These are phyloP conservation scores for Usnea hakonensis DNA, from an alignment of 495 filamentous ascomycete species.

Conservation along the genomic window DNA sequence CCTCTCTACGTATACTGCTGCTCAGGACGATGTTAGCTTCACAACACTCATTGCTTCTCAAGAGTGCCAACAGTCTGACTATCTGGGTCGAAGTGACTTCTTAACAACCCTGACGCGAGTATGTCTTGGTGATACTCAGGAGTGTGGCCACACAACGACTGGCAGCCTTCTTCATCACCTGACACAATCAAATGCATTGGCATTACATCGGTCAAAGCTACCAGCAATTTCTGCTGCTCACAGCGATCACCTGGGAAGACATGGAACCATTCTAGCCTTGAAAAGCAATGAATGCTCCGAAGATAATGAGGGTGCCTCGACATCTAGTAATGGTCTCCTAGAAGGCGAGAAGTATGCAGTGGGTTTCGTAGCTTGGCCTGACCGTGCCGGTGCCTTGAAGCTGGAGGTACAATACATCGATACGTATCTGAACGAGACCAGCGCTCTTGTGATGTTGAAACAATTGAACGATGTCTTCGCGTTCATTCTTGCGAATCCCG, in stretches of 20 bases:
- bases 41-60: conserved; percentile 15
- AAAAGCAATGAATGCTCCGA: neutral
- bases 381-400: conserved; percentile 19
- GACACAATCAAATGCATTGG: neutral
- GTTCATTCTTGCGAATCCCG: conserved; percentile 26
- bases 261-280: neutral
- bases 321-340: conserved; percentile 11
- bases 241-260: neutral
- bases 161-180: neutral
- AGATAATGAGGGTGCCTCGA: neutral
- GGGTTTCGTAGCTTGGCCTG: conserved; percentile 28
- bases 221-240: neutral
- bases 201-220: neutral
- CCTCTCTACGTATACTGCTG: conserved; percentile 39
- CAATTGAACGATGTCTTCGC: conserved; percentile 31
- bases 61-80: neutral
- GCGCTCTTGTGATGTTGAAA: conserved; percentile 26
- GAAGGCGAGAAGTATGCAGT: conserved; percentile 27
- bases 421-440: conserved; percentile 20
- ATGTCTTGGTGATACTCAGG: neutral
- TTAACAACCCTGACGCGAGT: neutral
- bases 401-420: conserved; percentile 27
- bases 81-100: neutral
- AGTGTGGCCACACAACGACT: neutral
- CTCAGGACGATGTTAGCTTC: conserved; percentile 31